Evolutionary conservation across 495 filamentous ascomycete species (phyloP).

Genomic region (Talaromyces adpressus): DNA sequence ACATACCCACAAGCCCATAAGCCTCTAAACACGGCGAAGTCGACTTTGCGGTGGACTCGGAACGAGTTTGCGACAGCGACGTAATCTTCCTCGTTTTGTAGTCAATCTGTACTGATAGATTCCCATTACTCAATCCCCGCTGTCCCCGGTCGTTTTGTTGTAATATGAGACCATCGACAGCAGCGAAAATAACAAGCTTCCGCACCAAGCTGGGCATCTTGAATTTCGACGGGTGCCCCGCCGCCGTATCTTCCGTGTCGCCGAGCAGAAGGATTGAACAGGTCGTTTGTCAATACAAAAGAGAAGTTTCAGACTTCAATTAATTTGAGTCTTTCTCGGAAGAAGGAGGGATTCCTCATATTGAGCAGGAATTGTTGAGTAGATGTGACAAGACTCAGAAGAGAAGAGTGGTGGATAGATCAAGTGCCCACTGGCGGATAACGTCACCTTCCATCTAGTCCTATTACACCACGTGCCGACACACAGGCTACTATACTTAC

Average conservation of each 20-base stretch:
- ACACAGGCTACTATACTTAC: background rate
- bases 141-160: conserved; percentile 55
- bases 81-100: conserved; percentile 63
- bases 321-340: background rate
- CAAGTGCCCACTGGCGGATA: background rate
- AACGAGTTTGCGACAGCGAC: conserved; percentile 28
- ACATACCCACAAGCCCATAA: conserved; percentile 78
- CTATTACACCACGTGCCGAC: background rate
- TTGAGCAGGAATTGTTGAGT: background rate
- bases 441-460: background rate
- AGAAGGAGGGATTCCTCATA: background rate
- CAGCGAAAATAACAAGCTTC: conserved; percentile 74
- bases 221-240: background rate
- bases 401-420: background rate
- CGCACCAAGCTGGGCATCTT: conserved; percentile 69
- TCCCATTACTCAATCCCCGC: conserved; percentile 34
- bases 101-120: conserved; percentile 55
- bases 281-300: background rate
- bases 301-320: background rate
- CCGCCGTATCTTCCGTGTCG: background rate
- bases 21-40: conserved; percentile 52
- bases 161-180: conserved; percentile 79
- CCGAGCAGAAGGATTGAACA: background rate
- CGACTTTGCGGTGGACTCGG: conserved; percentile 28
- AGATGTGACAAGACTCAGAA: background rate